A percentile compares a stretch with the other conserved stretches of the same genome.
Conservation (phyloP, 257 asterid species). For the Forsythia suspensa region DNA sequence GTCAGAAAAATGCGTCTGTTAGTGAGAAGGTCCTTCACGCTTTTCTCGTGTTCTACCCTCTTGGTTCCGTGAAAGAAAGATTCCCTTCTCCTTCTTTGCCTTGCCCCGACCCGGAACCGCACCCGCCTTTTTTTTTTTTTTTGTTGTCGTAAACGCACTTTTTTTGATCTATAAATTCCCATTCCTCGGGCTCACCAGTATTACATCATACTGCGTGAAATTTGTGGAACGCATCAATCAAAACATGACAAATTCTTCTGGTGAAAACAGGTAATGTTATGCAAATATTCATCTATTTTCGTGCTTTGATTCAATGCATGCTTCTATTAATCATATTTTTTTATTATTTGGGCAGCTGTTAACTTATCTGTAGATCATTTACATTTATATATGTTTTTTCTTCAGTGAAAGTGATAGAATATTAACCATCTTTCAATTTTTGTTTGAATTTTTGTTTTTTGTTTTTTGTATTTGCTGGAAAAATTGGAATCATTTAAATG, state of each 20-base stretch:
- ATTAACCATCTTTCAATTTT: not conserved
- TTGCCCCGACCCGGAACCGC: not conserved
- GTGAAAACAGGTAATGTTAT: conserved; percentile 23
- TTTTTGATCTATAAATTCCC: not conserved
- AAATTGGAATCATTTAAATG: not conserved
- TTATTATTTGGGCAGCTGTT: not conserved
- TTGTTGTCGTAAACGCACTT: too few relatives aligned
- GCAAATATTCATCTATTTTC: not conserved
- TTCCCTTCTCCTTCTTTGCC: not conserved
- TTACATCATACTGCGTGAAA: not conserved
- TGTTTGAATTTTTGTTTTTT: not conserved
- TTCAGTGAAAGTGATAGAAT: not conserved
- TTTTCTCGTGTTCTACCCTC: not conserved
- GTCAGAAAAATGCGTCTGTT: not conserved
- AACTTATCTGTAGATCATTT: not conserved
- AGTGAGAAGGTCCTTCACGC: not conserved
- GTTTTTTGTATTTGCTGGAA: not conserved
- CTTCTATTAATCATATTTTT: not conserved
- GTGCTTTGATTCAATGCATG: not conserved
- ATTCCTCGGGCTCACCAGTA: not conserved
- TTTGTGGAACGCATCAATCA: not conserved
- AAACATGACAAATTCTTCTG: conserved; percentile 33
- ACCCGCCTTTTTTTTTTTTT: not conserved
- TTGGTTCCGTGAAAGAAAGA: not conserved
- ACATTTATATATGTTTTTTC: not conserved